These are phyloP conservation scores for Nicotiana rustica DNA, from an alignment of 305 asterid genomes.

Conservation along the genomic window DNA sequence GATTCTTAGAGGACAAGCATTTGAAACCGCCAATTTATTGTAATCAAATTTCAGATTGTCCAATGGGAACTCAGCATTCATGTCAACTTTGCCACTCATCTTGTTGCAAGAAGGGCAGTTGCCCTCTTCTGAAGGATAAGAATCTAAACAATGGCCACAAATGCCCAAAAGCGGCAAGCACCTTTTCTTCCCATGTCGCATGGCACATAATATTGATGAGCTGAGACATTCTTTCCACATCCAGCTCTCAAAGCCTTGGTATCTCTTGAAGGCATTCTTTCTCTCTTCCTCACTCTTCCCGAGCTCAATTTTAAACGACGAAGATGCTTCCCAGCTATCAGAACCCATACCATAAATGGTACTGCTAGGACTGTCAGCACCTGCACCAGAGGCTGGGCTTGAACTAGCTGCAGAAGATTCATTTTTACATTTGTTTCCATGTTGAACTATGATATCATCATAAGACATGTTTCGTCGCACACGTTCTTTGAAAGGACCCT, in stretches of 20 bases:
- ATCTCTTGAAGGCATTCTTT: constrained; percentile 62
- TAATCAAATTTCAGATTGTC: constrained; percentile 45
- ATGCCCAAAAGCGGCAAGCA: constrained; percentile 65
- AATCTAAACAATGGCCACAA: constrained; percentile 68
- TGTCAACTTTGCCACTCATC: constrained; percentile 41
- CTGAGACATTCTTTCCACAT: constrained; percentile 83
- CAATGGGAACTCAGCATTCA: constrained; percentile 42
- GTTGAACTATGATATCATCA: constrained; percentile 34
- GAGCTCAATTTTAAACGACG: constrained; percentile 72
- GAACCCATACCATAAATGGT: constrained; percentile 58
- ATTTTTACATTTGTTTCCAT: constrained; percentile 39
- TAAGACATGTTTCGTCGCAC: constrained; percentile 50
- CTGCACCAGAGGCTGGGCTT: constrained; percentile 46
- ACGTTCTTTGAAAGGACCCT: constrained; percentile 73
- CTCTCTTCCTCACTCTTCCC: constrained; percentile 71
- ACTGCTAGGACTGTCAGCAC: constrained; percentile 68
- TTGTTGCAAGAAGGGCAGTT: constrained; percentile 60
- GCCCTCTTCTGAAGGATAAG: constrained; percentile 52
- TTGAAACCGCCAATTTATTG: constrained; percentile 38
- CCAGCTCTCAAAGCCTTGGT: constrained; percentile 78
- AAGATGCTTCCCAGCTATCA: constrained; percentile 66
- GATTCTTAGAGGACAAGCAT: constrained; percentile 66
- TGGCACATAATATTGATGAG: constrained; percentile 57
- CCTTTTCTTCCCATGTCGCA: constrained; percentile 66
- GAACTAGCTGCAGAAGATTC: constrained; percentile 55